Base-by-base conservation (phyloP, 2,329 filamentous ascomycete genomes). In the Cryphonectria carpinicola region DNA sequence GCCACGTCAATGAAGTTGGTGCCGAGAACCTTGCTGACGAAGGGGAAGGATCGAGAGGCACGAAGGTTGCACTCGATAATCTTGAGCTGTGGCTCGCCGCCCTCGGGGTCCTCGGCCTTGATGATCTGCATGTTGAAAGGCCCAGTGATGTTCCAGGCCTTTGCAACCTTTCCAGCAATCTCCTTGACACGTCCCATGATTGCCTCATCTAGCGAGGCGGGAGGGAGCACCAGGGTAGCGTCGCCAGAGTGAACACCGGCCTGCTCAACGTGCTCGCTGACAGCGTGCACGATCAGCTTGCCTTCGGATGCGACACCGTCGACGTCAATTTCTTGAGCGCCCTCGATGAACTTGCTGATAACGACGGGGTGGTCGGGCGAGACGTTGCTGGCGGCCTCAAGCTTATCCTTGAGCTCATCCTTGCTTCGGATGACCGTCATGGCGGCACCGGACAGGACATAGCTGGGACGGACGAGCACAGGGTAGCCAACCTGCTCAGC, bases 51-150 rank as follows among this genome's bases (percentile, higher is more conserved):
- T 74, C 95, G 94, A 72, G 95, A 98, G 70, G 95, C 96, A 81
- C 95, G 95, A 73, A 98, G 90, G 82, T 98, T 98, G 86, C 95
- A 98, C 84, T 98, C 95, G 74, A 98, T 98, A 78, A 98, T 95
- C 87, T 98, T 98, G 75, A 98, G 89, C 39, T 88, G 86, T 46
- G 93, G 89, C 78, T 92, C 88, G 69, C 91, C 91, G 70, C 92
- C 92, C 71, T 93, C 90, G 43, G 92, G 89, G 77, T 92, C 86
- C 17, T 93, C 87, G 49, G 93, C 94, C 85, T 97, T 97, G 88
- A 99, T 98, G 83, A 99, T 97, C 81, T 99, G 96, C 95, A 99
- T 98, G 88, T 99, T 99, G 90, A 98, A 99, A 71, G 96, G 96
- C 69, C 96, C 96, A 28, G 94, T 98, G 81, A 98, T 98, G 79